phyloP scores from a whole-genome alignment of 352 stramenopile genomes.

The Globisporangium barbulae region DNA sequence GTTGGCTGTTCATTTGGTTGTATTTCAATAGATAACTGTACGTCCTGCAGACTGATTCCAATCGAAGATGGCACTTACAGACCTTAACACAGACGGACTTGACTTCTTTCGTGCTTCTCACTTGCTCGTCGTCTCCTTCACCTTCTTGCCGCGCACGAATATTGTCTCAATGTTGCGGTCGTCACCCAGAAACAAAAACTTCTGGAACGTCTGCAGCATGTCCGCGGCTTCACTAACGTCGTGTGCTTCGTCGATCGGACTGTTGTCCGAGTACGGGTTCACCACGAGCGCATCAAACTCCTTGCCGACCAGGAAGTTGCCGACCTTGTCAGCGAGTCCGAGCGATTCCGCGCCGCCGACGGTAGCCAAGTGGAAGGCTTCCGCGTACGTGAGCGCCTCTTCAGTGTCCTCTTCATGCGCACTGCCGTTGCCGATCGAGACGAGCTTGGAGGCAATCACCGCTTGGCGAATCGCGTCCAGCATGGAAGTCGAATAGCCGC shows the following conservation, averaged over 20 bases:
- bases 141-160: constrained; percentile 67
- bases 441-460: constrained; percentile 88
- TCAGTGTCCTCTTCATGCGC: constrained; percentile 28
- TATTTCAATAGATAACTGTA: constrained; percentile 16
- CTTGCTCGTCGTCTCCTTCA: constrained; percentile 32
- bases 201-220: constrained; percentile 81
- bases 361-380: constrained; percentile 91
- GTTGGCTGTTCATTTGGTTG: neutral
- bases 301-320: constrained; percentile 89
- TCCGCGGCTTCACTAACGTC: constrained; percentile 45
- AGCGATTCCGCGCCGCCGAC: constrained; percentile 81
- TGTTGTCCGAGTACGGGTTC: constrained; percentile 46
- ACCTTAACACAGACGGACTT: neutral
- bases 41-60: neutral
- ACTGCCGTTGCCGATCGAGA: constrained; percentile 64
- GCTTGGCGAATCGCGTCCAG: constrained; percentile 89
- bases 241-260: constrained; percentile 63
- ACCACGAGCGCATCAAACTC: constrained; percentile 91
- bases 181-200: constrained; percentile 90
- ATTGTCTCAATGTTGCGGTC: constrained; percentile 89
- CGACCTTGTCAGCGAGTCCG: constrained; percentile 73
- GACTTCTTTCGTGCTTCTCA: constrained; percentile 2
- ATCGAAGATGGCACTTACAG: neutral
- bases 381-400: constrained; percentile 55
- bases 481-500: constrained; percentile 93